Base-by-base conservation (phyloP, 2,329 filamentous ascomycete species). In the Amauroascus niger region DNA sequence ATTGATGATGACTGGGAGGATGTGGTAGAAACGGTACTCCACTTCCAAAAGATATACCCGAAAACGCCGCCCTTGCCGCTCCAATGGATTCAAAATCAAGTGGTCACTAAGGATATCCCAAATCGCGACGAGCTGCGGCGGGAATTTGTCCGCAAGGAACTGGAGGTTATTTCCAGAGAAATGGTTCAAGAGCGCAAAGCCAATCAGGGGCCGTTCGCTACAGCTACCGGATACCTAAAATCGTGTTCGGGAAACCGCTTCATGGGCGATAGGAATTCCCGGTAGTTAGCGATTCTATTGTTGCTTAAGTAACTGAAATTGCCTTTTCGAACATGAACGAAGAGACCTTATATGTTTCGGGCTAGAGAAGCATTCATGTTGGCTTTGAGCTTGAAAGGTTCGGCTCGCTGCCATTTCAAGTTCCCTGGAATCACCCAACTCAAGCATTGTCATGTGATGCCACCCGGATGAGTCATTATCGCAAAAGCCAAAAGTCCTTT, bases 1-100 rank as follows among this genome's bases (percentile, higher is more conserved):
- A 47, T 47, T 47, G 44, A 47, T 47, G 44, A 47, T 47, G n/a
- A 18, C 44, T 47, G 26, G 44, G 44, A 47, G 44, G 44, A 47
- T n/a, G 44, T n/a, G 26, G 44, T 35, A 47, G 44, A 47, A 16
- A 33, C 44, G 32, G 44, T 33, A 47, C 44, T 33, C 26, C 26
- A 47, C 14, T 47, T 47, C 14, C 44, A 47, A 16, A 47, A 47
- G n/a, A 47, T 47, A 14, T 18, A 24, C 30, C 44, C 44, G 26
- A 47, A 47, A 47, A 47, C 44, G 26, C 30, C 26, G 18, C 44
- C 44, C 26, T 13, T 22, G 44, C 44, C 44, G 26, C 44, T 47
- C 44, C 44, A 47, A 18, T 47, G 44, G 44, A 47, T 47, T 47
- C 44, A 33, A 47, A 47, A 47, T n/a, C 14, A 32, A 47, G 44